A percentile compares a stretch with the other conserved stretches of the same genome.
These are phyloP conservation scores for Flaveria bidentis DNA, from an alignment of 129 eudicot genomes.

Conservation along the genomic window DNA sequence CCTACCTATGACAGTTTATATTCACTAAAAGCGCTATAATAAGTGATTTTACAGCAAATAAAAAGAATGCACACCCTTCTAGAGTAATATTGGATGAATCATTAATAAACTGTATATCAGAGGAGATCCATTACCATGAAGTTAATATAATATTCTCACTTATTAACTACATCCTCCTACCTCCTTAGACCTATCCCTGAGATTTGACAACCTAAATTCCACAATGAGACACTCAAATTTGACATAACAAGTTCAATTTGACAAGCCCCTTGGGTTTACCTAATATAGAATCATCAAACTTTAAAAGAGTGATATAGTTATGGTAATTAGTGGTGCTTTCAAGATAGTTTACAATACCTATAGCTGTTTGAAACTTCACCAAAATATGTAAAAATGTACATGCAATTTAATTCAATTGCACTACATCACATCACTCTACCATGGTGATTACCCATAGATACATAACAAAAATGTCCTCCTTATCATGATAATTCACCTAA, in stretches of 20 bases:
- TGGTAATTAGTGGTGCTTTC: not conserved
- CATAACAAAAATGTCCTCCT: too few species aligned
- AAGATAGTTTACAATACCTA: not conserved
- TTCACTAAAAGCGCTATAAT: not conserved
- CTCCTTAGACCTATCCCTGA: not conserved
- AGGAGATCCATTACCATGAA: not conserved
- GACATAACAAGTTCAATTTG: not conserved
- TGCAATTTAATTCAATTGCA: too few species aligned
- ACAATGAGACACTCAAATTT: not conserved
- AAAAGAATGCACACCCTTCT: not conserved
- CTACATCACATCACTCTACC: too few species aligned
- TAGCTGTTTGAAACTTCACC: not conserved
- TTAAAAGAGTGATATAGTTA: not conserved
- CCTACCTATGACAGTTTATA: slow-evolving; percentile 62
- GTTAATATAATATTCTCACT: not conserved
- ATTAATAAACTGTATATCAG: not conserved
- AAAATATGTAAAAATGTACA: not conserved
- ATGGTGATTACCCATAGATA: too few species aligned
- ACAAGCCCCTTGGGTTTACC: not conserved
- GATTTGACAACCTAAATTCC: not conserved
- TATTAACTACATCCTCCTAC: not conserved
- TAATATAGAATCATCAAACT: not conserved
- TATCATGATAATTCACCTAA: too few species aligned
- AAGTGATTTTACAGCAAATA: not conserved
- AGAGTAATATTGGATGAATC: not conserved